These are phyloP conservation scores for Aspergillus ochraceoroseus DNA, from an alignment of 2,329 filamentous ascomycete genomes.

Conservation along the genomic window DNA sequence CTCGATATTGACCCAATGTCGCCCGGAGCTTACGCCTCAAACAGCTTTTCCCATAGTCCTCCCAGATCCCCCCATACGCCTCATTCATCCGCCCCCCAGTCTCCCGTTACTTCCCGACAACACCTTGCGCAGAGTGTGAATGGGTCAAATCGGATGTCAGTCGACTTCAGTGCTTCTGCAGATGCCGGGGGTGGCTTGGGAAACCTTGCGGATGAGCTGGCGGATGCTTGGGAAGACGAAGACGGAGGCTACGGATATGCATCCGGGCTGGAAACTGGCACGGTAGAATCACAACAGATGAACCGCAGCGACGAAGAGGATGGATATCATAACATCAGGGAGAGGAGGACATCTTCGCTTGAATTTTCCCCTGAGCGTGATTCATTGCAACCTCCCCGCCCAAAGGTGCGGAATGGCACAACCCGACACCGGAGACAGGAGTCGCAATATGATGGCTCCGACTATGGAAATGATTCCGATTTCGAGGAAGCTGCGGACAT, in stretches of 20 bases:
- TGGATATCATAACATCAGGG: constrained; percentile 27
- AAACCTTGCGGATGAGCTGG: constrained; percentile 60
- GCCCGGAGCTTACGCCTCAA: constrained; percentile 28
- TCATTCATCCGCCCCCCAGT: constrained; percentile 36
- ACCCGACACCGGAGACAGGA: constrained; percentile 38
- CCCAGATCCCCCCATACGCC: constrained; percentile 34
- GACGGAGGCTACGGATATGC: constrained; percentile 45
- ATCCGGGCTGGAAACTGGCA: constrained; percentile 35
- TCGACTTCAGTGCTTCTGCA: constrained; percentile 34
- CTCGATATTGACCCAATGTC: constrained; percentile 38
- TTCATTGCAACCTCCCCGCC: constrained; percentile 35
- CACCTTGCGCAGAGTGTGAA: constrained; percentile 35
- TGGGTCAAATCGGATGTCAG: constrained; percentile 36
- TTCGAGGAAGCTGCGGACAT: constrained; percentile 50
- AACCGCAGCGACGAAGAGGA: constrained; percentile 32
- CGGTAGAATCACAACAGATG: constrained; percentile 29
- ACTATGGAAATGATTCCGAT: constrained; percentile 55
- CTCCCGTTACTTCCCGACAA: constrained; percentile 38
- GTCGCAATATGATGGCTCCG: constrained; percentile 54
- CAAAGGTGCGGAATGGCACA: constrained; percentile 37
- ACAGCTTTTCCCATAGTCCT: constrained; percentile 32
- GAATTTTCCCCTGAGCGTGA: constrained; percentile 23
- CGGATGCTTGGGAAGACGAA: constrained; percentile 54
- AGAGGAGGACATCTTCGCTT: constrained; percentile 25
- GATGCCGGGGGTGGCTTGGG: constrained; percentile 49